Evolutionary conservation across 495 filamentous ascomycete genomes (phyloP).

Genomic region (Tuber magnatum): DNA sequence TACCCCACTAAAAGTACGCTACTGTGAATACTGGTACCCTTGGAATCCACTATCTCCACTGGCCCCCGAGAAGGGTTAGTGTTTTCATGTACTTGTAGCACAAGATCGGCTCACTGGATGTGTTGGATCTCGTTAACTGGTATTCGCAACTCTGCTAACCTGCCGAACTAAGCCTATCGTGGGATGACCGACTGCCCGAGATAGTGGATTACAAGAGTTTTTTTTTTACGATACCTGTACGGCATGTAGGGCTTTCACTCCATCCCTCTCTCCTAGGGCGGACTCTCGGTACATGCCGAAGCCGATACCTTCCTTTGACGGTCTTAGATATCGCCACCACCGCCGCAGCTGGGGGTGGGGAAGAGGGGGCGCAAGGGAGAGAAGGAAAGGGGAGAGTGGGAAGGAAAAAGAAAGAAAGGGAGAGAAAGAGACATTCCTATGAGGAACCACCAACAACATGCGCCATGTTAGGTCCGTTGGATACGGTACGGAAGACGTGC

Average conservation of each 20-base stretch:
- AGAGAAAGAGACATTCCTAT: neutral
- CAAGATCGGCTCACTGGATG: too few species aligned
- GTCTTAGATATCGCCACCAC: constrained; percentile 1
- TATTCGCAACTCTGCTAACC: too few species aligned
- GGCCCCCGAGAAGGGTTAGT: too few species aligned
- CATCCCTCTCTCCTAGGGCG: neutral
- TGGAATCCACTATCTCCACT: too few species aligned
- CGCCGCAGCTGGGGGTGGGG: neutral
- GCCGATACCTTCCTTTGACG: neutral
- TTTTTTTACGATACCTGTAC: too few species aligned
- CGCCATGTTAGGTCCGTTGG: neutral
- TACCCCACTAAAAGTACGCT: neutral
- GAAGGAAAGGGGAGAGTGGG: neutral
- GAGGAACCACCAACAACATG: neutral
- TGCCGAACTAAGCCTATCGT: too few species aligned
- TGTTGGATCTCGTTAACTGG: too few species aligned
- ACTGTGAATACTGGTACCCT: neutral
- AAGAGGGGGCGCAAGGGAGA: neutral
- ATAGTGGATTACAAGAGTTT: too few species aligned
- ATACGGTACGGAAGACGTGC: neutral
- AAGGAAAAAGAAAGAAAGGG: neutral
- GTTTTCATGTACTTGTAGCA: too few species aligned
- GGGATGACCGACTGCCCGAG: too few species aligned
- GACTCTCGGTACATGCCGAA: neutral
- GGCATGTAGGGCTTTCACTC: neutral